Percentiles rank a stretch among this genome's conserved stretches.
Evolutionary conservation across 148 eudicot species (phyloP).

Genomic region (Linanthus parryae): DNA sequence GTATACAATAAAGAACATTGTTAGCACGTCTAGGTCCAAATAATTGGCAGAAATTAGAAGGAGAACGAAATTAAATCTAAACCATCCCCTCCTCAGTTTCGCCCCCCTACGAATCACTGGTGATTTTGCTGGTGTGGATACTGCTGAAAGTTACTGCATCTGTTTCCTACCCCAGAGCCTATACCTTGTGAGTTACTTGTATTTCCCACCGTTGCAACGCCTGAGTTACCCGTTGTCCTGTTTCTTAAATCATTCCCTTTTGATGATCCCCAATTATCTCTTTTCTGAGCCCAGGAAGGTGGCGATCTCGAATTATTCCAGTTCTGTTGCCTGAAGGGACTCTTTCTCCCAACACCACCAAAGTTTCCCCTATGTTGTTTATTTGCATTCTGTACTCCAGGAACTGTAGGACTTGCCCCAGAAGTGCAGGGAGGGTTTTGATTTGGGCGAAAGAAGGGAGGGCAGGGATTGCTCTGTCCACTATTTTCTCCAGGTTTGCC

Average conservation of each 20-base stretch:
- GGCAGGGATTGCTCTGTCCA: constrained; percentile 4
- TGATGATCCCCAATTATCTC: constrained; percentile 37
- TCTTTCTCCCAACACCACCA: constrained; percentile 37
- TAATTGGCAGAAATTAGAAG: constrained; percentile 10
- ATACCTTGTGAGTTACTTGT: constrained; percentile 29
- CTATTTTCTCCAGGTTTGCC: constrained; percentile 16
- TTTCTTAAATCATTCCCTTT: constrained; percentile 35
- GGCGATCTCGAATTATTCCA: constrained; percentile 30
- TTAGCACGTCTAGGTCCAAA: too few relatives aligned
- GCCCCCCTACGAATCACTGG: constrained; percentile 12
- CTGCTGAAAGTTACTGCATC: constrained; percentile 33
- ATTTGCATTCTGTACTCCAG: constrained; percentile 12
- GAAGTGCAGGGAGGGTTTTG: constrained; percentile 39
- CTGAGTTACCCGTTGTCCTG: constrained; percentile 24
- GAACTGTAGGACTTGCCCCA: constrained; percentile 11
- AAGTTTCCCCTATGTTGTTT: constrained; percentile 19
- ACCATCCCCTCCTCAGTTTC: constrained; percentile 12
- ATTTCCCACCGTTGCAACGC: constrained; percentile 22
- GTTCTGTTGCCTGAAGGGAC: constrained; percentile 49
- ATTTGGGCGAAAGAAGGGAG: constrained; percentile 8
- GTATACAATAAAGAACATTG: too few relatives aligned
- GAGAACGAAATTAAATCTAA: constrained; percentile 10
- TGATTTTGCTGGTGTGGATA: constrained; percentile 18
- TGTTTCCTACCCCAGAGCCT: constrained; percentile 32
- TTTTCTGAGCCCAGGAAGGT: constrained; percentile 51